These are phyloP conservation scores for Castanea mollissima DNA, from an alignment of 306 rosid genomes.

Conservation along the genomic window DNA sequence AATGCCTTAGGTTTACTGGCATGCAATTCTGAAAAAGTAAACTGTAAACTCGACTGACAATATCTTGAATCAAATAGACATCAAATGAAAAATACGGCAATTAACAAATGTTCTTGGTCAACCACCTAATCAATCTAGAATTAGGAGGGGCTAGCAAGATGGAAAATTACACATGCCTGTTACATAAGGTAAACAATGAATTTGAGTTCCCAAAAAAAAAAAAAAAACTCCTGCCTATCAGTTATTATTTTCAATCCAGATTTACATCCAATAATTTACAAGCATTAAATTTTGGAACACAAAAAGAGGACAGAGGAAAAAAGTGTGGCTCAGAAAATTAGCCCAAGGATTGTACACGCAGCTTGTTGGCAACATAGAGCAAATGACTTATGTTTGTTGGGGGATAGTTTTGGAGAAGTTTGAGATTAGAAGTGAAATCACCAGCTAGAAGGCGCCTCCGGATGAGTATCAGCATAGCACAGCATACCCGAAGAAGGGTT, in stretches of 20 bases:
- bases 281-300: slow-evolving; percentile 24
- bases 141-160: not conserved
- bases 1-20: too few relatives aligned
- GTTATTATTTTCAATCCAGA: slow-evolving; percentile 33
- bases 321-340: slow-evolving; percentile 24
- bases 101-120: not conserved
- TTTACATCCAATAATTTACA: slow-evolving; percentile 58
- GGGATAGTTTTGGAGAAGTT: slow-evolving; percentile 86
- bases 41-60: too few relatives aligned
- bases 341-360: slow-evolving; percentile 63
- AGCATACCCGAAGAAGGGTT: slow-evolving; percentile 89
- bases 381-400: slow-evolving; percentile 91
- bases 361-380: slow-evolving; percentile 94
- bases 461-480: slow-evolving; percentile 89
- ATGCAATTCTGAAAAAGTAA: too few relatives aligned
- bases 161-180: not conserved
- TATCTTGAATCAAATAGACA: not conserved
- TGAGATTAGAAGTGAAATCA: slow-evolving; percentile 96
- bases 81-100: not conserved
- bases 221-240: not conserved
- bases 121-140: not conserved
- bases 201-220: not conserved
- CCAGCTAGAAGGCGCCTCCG: slow-evolving; percentile 95
- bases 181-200: not conserved
- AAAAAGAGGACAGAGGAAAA: slow-evolving; percentile 22